Conservation (phyloP, 495 filamentous ascomycete genomes). For the Penicillium crystallinum region DNA sequence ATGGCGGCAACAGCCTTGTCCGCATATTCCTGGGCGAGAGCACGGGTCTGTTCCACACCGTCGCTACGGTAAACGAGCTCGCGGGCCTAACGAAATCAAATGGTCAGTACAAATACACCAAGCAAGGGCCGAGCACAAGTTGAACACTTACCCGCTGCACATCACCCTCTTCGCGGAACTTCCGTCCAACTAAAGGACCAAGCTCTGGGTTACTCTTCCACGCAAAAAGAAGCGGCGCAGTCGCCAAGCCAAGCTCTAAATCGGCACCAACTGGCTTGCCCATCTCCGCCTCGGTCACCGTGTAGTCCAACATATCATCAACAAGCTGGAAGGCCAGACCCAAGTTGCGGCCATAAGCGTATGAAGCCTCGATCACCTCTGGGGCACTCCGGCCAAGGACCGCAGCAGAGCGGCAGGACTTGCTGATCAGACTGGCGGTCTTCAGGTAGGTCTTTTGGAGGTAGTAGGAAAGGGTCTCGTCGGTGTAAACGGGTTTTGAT, state of each 20-base stretch:
- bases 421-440: conserved; percentile 90
- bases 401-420: conserved; percentile 86
- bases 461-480: conserved; percentile 87
- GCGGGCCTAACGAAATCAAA: conserved; percentile 57
- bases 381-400: conserved; percentile 72
- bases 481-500: conserved; percentile 70
- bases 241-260: conserved; percentile 87
- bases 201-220: conserved; percentile 88
- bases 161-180: conserved; percentile 80
- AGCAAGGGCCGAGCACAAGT: background rate
- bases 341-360: conserved; percentile 84
- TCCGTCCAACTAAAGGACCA: conserved; percentile 83
- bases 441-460: conserved; percentile 99
- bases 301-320: conserved; percentile 97
- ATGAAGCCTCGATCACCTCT: conserved; percentile 83
- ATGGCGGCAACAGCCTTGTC: conserved; percentile 84
- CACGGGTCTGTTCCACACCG: conserved; percentile 85
- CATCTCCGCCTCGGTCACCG: conserved; percentile 72
- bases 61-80: conserved; percentile 75
- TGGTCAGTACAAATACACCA: background rate
- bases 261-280: conserved; percentile 95
- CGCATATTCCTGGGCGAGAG: conserved; percentile 82
- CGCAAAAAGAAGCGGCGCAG: conserved; percentile 91
- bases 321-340: conserved; percentile 97
- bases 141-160: conserved; percentile 61